These are phyloP conservation scores for Debaryomyces fabryi DNA, from an alignment of 1,139 yeast species.

Conservation along the genomic window DNA sequence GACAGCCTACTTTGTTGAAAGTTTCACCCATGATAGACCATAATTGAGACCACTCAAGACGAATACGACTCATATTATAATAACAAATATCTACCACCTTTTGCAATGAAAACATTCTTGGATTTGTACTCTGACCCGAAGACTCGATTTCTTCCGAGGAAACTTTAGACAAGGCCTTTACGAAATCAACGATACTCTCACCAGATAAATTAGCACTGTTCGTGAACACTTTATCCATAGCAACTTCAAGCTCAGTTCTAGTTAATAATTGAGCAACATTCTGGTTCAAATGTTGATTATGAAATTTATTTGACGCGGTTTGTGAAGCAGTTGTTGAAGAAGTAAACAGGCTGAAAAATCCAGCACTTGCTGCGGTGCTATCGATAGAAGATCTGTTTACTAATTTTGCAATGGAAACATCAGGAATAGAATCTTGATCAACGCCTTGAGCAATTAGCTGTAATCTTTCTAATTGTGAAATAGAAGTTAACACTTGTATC, in stretches of 20 bases:
- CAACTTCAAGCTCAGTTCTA: conserved; percentile 78
- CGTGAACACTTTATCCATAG: conserved; percentile 85
- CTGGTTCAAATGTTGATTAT: conserved; percentile 45
- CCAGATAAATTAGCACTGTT: conserved; percentile 81
- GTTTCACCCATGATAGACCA: conserved; percentile 95
- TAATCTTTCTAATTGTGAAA: conserved; percentile 88
- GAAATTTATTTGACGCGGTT: conserved; percentile 45
- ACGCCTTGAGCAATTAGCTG: conserved; percentile 89
- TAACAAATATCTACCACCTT: conserved; percentile 97
- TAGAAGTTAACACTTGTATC: conserved; percentile 78
- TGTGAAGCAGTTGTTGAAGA: conserved; percentile 41
- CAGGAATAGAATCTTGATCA: conserved; percentile 84
- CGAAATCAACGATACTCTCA: conserved; percentile 83
- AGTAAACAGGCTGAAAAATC: conserved; percentile 53
- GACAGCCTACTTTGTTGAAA: conserved; percentile 84
- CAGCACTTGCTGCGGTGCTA: conserved; percentile 41
- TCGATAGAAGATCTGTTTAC: conserved; percentile 63
- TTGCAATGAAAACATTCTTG: conserved; percentile 89
- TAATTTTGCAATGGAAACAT: conserved; percentile 73
- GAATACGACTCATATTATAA: conserved; percentile 94
- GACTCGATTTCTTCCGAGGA: conserved; percentile 91
- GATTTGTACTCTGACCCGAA: conserved; percentile 78
- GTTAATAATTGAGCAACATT: conserved; percentile 54
- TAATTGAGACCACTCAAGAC: conserved; percentile 94
- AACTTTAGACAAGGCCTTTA: conserved; percentile 82